Evolutionary conservation across 2,329 filamentous ascomycete species (phyloP).

Genomic region (Didymella lethalis): DNA sequence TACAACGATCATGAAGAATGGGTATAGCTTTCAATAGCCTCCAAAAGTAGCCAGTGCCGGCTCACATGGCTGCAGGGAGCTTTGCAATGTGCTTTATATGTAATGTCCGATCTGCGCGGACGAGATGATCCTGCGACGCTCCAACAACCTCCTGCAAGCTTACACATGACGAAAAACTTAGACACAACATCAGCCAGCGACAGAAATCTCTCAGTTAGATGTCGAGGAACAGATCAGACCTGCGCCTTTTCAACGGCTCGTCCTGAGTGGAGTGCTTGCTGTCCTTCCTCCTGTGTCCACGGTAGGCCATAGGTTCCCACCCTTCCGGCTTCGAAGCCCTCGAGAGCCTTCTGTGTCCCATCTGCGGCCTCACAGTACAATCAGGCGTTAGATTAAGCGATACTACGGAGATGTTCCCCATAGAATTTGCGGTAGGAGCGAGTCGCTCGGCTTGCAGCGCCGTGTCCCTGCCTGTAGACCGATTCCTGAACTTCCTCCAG

Average conservation of each 20-base stretch:
- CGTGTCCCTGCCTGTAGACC: constrained; percentile 10
- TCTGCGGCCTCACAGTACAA: not conserved
- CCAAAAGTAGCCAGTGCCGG: not conserved
- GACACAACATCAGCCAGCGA: not conserved
- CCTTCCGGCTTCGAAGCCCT: not conserved
- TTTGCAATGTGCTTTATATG: not conserved
- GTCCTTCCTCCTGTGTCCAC: not conserved
- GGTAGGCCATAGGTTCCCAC: not conserved
- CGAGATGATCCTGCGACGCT: not conserved
- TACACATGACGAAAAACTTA: not conserved
- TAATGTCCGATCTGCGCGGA: not conserved
- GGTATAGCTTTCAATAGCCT: not conserved
- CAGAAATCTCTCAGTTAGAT: not conserved
- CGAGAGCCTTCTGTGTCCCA: not conserved
- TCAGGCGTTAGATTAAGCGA: not conserved
- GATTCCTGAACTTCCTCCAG: constrained; percentile 12
- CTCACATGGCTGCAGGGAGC: not conserved
- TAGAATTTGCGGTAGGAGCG: not conserved
- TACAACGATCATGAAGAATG: not conserved
- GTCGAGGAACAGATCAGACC: constrained; percentile 14
- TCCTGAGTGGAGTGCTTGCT: constrained; percentile 1
- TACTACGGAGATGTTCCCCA: not conserved
- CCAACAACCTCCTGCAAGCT: not conserved
- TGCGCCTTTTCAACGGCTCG: constrained; percentile 4
- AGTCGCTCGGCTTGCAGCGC: not conserved